These are phyloP conservation scores for Durotheca rogersii DNA, from an alignment of 495 filamentous ascomycete genomes.

Conservation along the genomic window DNA sequence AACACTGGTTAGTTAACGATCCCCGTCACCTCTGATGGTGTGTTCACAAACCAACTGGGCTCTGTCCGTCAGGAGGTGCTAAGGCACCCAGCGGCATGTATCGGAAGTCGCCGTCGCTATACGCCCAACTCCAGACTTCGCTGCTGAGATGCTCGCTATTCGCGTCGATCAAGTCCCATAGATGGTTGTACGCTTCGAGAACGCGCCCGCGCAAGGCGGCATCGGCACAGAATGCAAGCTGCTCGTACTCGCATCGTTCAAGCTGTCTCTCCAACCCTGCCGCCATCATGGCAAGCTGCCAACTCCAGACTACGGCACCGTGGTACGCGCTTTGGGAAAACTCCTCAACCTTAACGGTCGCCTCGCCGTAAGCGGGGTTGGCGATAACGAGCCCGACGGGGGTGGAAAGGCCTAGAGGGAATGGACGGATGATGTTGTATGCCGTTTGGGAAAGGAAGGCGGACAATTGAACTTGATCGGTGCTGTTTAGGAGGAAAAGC, in stretches of 20 bases:
- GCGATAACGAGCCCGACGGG: constrained; percentile 58
- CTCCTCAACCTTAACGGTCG: constrained; percentile 50
- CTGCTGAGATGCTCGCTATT: constrained; percentile 53
- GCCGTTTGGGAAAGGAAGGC: constrained; percentile 56
- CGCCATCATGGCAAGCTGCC: constrained; percentile 67
- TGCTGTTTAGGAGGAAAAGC: constrained; percentile 61
- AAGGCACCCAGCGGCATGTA: constrained; percentile 54
- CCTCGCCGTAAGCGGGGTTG: constrained; percentile 60
- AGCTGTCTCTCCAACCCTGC: constrained; percentile 53
- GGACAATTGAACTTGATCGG: constrained; percentile 57
- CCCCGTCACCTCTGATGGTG: not conserved
- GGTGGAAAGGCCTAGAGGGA: constrained; percentile 61
- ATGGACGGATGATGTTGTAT: constrained; percentile 56
- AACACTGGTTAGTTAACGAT: constrained; percentile 7
- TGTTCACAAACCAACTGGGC: constrained; percentile 32
- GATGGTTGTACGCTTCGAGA: constrained; percentile 55
- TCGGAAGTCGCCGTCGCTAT: constrained; percentile 49
- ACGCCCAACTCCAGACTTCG: constrained; percentile 67
- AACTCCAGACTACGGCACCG: constrained; percentile 66
- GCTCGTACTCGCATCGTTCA: constrained; percentile 43
- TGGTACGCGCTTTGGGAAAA: constrained; percentile 62
- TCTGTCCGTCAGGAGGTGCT: constrained; percentile 51
- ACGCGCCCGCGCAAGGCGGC: constrained; percentile 49
- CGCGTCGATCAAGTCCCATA: constrained; percentile 61
- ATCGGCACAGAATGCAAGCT: constrained; percentile 53